Evolutionary conservation across 345 rosid species (phyloP).

Genomic region (Reutealis trisperma): DNA sequence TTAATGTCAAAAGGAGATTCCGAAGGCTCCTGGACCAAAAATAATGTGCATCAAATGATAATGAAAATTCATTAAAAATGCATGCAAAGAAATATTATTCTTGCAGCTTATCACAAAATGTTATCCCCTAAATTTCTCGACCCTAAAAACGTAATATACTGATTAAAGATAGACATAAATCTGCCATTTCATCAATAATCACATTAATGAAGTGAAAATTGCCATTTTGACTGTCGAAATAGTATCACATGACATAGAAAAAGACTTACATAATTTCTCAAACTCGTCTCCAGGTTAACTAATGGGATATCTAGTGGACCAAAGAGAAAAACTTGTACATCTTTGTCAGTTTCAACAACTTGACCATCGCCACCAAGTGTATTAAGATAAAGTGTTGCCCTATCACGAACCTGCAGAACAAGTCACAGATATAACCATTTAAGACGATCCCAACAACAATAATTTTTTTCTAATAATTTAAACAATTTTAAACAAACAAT

Average conservation of each 20-base stretch:
- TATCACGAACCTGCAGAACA: slow-evolving; percentile 80
- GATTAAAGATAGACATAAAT: neutral
- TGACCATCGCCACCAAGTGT: slow-evolving; percentile 71
- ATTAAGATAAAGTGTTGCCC: slow-evolving; percentile 90
- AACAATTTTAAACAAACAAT: neutral
- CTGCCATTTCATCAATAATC: neutral
- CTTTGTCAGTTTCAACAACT: slow-evolving; percentile 61
- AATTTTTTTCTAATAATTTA: neutral
- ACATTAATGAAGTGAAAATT: neutral
- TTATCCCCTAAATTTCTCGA: neutral
- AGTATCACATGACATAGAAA: slow-evolving; percentile 7
- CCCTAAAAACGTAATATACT: neutral
- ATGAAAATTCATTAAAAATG: slow-evolving; percentile 9
- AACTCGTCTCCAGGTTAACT: slow-evolving; percentile 82
- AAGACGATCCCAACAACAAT: neutral
- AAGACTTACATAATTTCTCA: slow-evolving; percentile 78
- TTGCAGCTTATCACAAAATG: neutral
- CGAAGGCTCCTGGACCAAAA: slow-evolving; percentile 65
- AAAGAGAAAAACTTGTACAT: slow-evolving; percentile 71
- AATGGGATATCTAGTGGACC: slow-evolving; percentile 83
- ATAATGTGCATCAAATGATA: slow-evolving; percentile 9
- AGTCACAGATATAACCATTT: neutral
- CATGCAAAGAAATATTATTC: neutral
- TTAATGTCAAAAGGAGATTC: slow-evolving; percentile 78
- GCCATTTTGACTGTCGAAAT: neutral